These are phyloP conservation scores for Mucor indicus DNA, from an alignment of 371 early-diverging fungal genomes.

Conservation along the genomic window DNA sequence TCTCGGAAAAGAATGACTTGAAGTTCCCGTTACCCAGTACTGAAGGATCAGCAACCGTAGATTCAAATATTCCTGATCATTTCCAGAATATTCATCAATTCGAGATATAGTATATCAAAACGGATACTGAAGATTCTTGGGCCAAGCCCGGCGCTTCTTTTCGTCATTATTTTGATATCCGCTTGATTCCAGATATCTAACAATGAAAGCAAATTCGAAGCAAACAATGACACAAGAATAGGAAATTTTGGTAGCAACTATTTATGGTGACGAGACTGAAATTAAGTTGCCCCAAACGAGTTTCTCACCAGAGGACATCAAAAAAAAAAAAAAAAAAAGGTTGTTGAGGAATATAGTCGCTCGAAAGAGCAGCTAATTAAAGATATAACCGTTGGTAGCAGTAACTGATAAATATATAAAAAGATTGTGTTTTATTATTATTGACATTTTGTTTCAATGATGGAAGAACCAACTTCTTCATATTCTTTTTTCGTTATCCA, in stretches of 20 bases:
- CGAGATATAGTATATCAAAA: conserved; percentile 4
- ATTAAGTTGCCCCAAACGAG: too few relatives aligned
- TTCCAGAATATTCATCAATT: conserved; percentile 12
- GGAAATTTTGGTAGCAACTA: conserved; percentile 5
- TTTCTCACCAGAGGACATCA: too few relatives aligned
- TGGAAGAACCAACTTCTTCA: conserved; percentile 81
- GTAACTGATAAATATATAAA: background rate
- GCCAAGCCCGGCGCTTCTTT: background rate
- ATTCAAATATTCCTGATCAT: background rate
- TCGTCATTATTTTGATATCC: conserved; percentile 1
- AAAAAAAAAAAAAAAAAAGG: background rate
- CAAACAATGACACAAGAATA: background rate
- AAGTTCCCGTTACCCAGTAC: too few relatives aligned
- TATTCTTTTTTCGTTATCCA: conserved; percentile 96
- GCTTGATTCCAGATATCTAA: conserved; percentile 5
- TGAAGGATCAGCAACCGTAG: background rate
- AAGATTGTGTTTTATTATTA: conserved; percentile 31
- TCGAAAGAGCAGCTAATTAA: too few relatives aligned
- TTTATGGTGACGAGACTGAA: background rate
- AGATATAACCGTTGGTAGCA: background rate
- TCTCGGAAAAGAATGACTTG: background rate
- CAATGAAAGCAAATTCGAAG: conserved; percentile 6
- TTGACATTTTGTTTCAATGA: conserved; percentile 86
- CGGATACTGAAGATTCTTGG: conserved; percentile 1
- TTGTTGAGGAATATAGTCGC: too few relatives aligned